Base-by-base conservation (phyloP, 1,284 basidiomycete species). In the Trichosporon ovoides region DNA sequence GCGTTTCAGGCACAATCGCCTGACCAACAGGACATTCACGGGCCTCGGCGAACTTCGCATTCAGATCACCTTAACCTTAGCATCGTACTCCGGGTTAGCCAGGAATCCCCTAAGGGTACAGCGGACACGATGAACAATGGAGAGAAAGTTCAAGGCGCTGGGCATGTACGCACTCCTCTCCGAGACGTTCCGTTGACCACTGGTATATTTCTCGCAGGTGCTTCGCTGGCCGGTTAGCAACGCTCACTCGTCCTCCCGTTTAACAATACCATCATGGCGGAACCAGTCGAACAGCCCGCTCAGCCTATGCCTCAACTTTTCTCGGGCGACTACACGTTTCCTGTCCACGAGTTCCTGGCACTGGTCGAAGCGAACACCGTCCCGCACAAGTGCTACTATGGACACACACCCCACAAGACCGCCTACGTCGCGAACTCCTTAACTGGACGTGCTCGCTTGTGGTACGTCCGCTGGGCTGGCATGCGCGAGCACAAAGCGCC, bases 361-460 rank as follows among this genome's bases (percentile, higher is more conserved):
- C 43, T 48, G 22, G 16, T 48, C 43, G 43, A 48, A 16, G n/a
- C 24, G 14, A 48, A 48, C 28, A 48, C 43, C 7, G 22, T 48
- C 16, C 43, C 43, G 43, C 43, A 48, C 43, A 48, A 48, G 43
- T 48, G 43, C 28, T 48, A 48, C 43, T 48, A 48, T 13, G 43
- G 22, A 7, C 43, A 48, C 43, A 48, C 43, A 24, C 43, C 43
- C 5, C 43, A 48, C 43, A 48, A 48, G 14, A 48, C 43, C 6
- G 43, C 43, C 14, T 48, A 48, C 24, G 43, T n/a, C 6, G 43
- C 43, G 22, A 48, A 48, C 16, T 3, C 24, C 5, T 24, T 48
- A 10, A 48, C 43, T 9, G 43, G 43, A 22, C 43, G 43, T 24
- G 43, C 43, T 9, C 43, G 43, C 22, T 16, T 48, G 12, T 48